phyloP scores from a whole-genome alignment of 2,329 filamentous ascomycete genomes.

The Podosphaera aphanis region DNA sequence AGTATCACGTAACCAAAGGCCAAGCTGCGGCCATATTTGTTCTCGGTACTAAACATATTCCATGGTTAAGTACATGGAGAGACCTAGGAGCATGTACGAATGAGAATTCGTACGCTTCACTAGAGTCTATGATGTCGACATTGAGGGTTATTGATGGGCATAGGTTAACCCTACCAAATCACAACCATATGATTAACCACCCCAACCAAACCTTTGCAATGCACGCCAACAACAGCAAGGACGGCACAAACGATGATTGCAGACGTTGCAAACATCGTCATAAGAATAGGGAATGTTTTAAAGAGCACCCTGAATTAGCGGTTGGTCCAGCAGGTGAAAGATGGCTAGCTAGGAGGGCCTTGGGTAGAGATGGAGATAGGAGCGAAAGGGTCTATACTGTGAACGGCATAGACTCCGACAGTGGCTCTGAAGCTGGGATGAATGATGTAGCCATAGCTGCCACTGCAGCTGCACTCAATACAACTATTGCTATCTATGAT shows the following conservation, averaged over 20 bases:
- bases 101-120: neutral
- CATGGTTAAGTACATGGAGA: neutral
- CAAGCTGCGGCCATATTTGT: neutral
- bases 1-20: neutral
- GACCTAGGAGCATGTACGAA: neutral
- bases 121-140: neutral
- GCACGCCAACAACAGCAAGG: neutral
- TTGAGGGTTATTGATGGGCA: neutral
- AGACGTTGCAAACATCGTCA: neutral
- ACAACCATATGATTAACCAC: too few relatives aligned
- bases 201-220: neutral
- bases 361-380: neutral
- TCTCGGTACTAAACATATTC: neutral
- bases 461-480: neutral
- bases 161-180: neutral
- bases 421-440: neutral
- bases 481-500: constrained; percentile 1
- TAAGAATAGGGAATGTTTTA: neutral
- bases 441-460: constrained; percentile 1
- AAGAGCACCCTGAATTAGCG: neutral
- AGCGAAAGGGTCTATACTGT: neutral
- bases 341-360: neutral
- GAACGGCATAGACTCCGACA: neutral
- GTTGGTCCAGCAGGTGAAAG: neutral
- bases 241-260: neutral